Percentiles rank a stretch among this genome's conserved stretches.
These are phyloP conservation scores for Funneliformis caledonium DNA, from an alignment of 371 early-diverging fungal species.

Conservation along the genomic window DNA sequence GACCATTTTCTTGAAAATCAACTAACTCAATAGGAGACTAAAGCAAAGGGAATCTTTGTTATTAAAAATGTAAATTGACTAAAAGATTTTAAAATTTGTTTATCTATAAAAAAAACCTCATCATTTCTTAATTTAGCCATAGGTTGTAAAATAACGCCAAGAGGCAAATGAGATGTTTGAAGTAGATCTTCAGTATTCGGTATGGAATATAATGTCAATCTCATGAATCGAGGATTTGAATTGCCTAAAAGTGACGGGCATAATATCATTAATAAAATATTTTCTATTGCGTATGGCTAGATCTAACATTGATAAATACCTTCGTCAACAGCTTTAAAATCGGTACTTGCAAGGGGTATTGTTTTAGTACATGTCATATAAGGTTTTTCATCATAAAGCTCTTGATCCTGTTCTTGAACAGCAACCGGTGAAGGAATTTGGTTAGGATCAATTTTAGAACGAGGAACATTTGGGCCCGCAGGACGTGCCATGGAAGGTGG, in stretches of 20 bases:
- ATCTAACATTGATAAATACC: slow-evolving; percentile 52
- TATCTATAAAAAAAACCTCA: slow-evolving; percentile 55
- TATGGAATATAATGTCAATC: slow-evolving; percentile 83
- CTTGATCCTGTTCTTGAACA: slow-evolving; percentile 81
- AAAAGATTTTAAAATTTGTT: slow-evolving; percentile 6
- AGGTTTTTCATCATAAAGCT: slow-evolving; percentile 58
- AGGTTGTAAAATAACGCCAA: slow-evolving; percentile 92
- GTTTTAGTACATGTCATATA: slow-evolving; percentile 75
- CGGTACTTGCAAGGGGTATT: slow-evolving; percentile 82
- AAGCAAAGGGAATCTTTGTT: not conserved
- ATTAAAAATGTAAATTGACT: not conserved
- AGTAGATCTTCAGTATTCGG: slow-evolving; percentile 82
- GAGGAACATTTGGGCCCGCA: slow-evolving; percentile 44
- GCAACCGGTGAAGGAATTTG: slow-evolving; percentile 91
- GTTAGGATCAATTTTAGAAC: slow-evolving; percentile 87
- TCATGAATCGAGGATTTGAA: slow-evolving; percentile 91
- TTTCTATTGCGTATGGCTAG: not conserved
- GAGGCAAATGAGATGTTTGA: slow-evolving; percentile 76
- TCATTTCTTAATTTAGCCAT: slow-evolving; percentile 76
- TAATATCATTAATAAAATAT: not conserved
- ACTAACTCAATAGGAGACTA: slow-evolving; percentile 81
- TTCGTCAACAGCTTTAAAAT: slow-evolving; percentile 84
- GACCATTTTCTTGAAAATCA: slow-evolving; percentile 90
- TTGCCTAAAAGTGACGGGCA: slow-evolving; percentile 61
- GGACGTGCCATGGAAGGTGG: not conserved